Percentiles rank a stretch among this genome's conserved stretches.
These are phyloP conservation scores for Saccharomycopsis microspora DNA, from an alignment of 805 yeast species.

Conservation along the genomic window DNA sequence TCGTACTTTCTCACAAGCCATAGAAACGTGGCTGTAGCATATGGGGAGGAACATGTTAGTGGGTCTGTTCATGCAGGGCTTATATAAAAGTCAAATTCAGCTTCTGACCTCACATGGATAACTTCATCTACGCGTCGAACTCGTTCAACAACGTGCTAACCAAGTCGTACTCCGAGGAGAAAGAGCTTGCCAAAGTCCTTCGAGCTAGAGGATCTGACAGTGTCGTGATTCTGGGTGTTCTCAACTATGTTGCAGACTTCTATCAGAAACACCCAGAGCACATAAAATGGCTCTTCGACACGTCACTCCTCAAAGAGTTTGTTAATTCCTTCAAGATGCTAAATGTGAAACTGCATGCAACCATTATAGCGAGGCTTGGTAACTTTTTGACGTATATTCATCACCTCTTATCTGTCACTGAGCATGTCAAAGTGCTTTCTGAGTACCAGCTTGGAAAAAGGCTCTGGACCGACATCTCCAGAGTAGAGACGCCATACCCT, in stretches of 20 bases:
- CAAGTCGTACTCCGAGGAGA: background rate
- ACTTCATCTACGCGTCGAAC: background rate
- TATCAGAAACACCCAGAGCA: background rate
- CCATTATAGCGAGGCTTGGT: background rate
- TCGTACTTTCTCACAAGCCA: too few species aligned
- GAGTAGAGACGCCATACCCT: background rate
- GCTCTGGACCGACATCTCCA: background rate
- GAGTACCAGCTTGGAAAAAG: background rate
- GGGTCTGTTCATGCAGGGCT: too few species aligned
- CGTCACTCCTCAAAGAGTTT: background rate
- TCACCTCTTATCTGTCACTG: background rate
- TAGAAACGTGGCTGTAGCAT: too few species aligned
- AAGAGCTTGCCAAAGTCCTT: background rate
- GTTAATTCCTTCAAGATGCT: background rate
- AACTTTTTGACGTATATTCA: background rate
- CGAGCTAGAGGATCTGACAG: background rate
- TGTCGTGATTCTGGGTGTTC: background rate
- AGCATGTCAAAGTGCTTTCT: background rate
- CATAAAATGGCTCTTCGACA: background rate
- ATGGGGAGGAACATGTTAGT: too few species aligned
- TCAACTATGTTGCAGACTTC: background rate
- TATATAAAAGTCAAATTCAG: background rate
- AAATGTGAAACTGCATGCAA: background rate
- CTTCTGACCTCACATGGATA: background rate
- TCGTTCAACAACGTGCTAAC: background rate